Conservation (phyloP, 768 basidiomycete genomes). For the Obba rivulosa region DNA sequence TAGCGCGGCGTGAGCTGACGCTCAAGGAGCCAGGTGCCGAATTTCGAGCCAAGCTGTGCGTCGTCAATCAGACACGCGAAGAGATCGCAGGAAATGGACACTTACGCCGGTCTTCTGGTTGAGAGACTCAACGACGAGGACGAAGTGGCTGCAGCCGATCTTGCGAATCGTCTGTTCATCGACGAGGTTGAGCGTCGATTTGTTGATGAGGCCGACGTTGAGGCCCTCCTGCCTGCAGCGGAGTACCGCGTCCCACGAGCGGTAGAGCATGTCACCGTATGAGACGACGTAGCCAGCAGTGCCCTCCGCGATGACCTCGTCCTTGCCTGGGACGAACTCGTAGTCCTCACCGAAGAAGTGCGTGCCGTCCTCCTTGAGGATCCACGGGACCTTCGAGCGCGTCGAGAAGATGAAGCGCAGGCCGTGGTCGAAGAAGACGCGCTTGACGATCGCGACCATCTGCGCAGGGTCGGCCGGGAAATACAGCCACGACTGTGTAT, state of each 20-base stretch:
- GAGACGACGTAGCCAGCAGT: constrained; percentile 78
- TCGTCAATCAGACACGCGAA: background rate
- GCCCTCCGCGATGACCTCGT: constrained; percentile 76
- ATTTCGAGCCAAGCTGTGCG: constrained; percentile 66
- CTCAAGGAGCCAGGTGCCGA: constrained; percentile 83
- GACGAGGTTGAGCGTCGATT: constrained; percentile 75
- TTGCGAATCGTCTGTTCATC: constrained; percentile 78
- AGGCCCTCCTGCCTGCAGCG: constrained; percentile 65
- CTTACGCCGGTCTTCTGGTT: constrained; percentile 84
- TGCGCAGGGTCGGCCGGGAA: constrained; percentile 84
- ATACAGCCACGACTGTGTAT: constrained; percentile 75
- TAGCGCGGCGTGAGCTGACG: constrained; percentile 76
- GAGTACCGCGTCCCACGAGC: constrained; percentile 79
- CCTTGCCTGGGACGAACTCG: constrained; percentile 78
- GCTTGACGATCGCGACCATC: constrained; percentile 71
- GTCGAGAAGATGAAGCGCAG: constrained; percentile 87
- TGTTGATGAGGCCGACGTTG: constrained; percentile 84
- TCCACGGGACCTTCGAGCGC: constrained; percentile 83
- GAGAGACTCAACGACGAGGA: constrained; percentile 79
- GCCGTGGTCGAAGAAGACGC: constrained; percentile 80
- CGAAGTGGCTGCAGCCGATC: constrained; percentile 70
- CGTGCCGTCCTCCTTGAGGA: constrained; percentile 71
- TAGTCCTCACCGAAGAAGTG: constrained; percentile 67
- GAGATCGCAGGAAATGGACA: background rate
- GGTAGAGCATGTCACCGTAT: constrained; percentile 84